Base-by-base conservation (phyloP, 2,329 filamentous ascomycete species). In the Penicillium sp. region DNA sequence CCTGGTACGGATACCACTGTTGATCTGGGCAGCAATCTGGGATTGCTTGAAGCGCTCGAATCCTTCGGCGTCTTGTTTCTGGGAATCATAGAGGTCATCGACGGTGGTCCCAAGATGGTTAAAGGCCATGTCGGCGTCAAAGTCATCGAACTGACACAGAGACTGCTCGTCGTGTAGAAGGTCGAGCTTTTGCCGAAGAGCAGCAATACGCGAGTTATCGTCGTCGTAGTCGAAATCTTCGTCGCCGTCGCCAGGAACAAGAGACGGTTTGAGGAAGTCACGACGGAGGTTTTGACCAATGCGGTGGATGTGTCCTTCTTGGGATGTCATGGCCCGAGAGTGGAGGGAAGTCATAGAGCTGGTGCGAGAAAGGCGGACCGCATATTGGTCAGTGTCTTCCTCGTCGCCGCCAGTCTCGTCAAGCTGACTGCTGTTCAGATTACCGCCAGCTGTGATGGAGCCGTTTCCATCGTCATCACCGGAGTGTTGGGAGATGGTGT, bases 291-390 rank as follows among this genome's bases (percentile, higher is more conserved):
- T 80, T 65, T 89, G 86, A 30, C 86, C 85, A 36, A 89, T 80
- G 26, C 87, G 84, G 66, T 88, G 87, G 62, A 89, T 81, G 31
- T 83, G 83, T 31, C 87, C 87, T 80, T 90, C 87, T 75, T 90
- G 87, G 43, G 84, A 80, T 0, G 82, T 81, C 57, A 88, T 81
- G 22, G 83, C 84, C 48, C 84, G 84, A 4, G 84, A 83, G 42
- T 86, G 85, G 10, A 89, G 79, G 2, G 83, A 87, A n/a, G 88
- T 86, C 62, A 88, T 85, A 1, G 84, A 87, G 62, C 82, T 83
- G 59, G 84, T 81, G 30, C 86, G 80, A 1, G 82, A 83, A 46
- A 84, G 76, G 22, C 82, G 71, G 47, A 78, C 72, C 49, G 72
- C 75, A 48, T 74, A 76, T 25, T 75, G 69, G 25, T 78, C 73